Evolutionary conservation across 202 grass and related monocot species (phyloP).

Genomic region (Panicum virgatum): DNA sequence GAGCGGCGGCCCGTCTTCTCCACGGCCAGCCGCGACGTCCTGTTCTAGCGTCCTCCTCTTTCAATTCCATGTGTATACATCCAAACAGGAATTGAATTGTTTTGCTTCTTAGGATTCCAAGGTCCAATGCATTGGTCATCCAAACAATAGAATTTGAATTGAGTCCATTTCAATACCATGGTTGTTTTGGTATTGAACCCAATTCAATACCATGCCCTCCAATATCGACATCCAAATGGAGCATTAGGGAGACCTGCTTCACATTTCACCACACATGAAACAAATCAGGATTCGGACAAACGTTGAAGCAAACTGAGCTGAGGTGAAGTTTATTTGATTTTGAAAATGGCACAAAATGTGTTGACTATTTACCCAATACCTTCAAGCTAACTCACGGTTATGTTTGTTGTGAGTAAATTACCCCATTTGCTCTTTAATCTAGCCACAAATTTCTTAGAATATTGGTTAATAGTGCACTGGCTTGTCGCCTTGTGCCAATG

Average conservation of each 20-base stretch:
- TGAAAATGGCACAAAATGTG: neutral
- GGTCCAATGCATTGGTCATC: no score
- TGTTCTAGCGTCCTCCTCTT: no score
- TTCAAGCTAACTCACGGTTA: neutral
- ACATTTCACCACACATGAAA: neutral
- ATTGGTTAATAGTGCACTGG: neutral
- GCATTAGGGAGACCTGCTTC: neutral
- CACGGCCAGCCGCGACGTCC: no score
- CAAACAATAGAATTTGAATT: no score
- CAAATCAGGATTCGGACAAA: neutral
- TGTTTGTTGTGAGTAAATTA: neutral
- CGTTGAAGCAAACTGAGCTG: neutral
- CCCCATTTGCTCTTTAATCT: neutral
- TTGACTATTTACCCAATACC: neutral
- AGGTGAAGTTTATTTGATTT: neutral
- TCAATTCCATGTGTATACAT: no score
- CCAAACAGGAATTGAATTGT: no score
- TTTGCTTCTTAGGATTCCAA: no score
- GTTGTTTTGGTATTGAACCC: no score
- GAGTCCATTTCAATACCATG: no score
- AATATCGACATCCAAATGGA: no score
- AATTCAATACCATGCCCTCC: no score
- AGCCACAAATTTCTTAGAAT: neutral
- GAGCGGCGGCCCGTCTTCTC: no score
- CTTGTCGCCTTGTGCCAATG: neutral